Percentiles rank a stretch among this genome's conserved stretches.
These are phyloP conservation scores for Lathyrus sativus DNA, from an alignment of 306 rosid genomes.

Conservation along the genomic window DNA sequence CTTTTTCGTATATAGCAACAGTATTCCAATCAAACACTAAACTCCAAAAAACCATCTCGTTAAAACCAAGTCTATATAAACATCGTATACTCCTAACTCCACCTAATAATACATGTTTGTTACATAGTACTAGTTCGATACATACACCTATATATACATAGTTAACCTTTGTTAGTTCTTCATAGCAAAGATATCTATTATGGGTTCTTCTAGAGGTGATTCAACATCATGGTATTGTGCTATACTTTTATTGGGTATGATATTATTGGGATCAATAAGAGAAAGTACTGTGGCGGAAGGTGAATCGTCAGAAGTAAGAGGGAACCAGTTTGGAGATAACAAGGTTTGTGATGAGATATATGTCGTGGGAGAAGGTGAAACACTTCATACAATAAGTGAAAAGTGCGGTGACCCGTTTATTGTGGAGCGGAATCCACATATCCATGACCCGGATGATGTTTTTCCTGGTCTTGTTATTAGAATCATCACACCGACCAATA, in stretches of 20 bases:
- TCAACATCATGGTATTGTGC: conserved; percentile 66
- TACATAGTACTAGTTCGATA: not conserved
- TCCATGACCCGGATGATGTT: conserved; percentile 86
- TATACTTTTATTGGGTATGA: conserved; percentile 42
- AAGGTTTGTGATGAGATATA: conserved; percentile 55
- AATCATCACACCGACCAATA: conserved; percentile 46
- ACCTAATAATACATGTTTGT: not conserved
- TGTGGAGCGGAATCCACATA: conserved; percentile 85
- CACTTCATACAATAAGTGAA: conserved; percentile 78
- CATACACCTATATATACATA: not conserved
- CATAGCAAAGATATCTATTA: not conserved
- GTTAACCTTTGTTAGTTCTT: not conserved
- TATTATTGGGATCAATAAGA: conserved; percentile 59
- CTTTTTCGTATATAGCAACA: not conserved
- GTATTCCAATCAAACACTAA: conserved; percentile 15
- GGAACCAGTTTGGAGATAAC: conserved; percentile 40
- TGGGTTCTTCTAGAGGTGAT: conserved; percentile 46
- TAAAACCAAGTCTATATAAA: conserved; percentile 33
- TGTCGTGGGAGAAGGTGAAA: conserved; percentile 76
- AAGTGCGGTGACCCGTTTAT: conserved; percentile 79
- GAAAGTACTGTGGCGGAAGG: conserved; percentile 33
- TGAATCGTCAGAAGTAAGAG: conserved; percentile 32
- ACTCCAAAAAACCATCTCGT: conserved; percentile 43
- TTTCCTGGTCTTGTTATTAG: conserved; percentile 83
- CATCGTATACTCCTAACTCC: conserved; percentile 18